Evolutionary conservation across 257 asterid species (phyloP), one percentile per base, ranked within the genome.

Genomic region (Petunia axillaris): DNA sequence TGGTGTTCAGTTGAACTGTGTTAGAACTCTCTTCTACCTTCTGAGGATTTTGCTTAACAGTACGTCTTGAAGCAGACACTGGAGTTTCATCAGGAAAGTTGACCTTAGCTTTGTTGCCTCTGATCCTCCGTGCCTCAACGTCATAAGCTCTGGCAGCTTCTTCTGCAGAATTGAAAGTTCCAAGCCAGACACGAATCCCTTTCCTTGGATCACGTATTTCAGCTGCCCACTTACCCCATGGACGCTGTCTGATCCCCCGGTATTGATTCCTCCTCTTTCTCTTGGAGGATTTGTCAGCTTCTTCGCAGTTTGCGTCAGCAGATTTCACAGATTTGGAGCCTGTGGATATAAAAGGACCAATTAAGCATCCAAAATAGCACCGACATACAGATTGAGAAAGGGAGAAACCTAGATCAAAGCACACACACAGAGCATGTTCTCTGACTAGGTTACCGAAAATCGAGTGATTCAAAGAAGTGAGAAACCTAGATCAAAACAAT

Each of bases 151-250:
- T 89, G 4, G 99, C 99, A 82, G 99, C 99, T 87, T 96, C 99
- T 86, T 96, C 99, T 5, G 99, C 98, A 64, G 99, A 92, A 84
- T 93, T 94, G 58, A 88, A 96, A 44, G 99, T 96, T 58, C 99
- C 99, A 41, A 96, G 98, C 99, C 99, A 96, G 60, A 96, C 98
- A 1, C 99, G 90, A 64, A 94, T 97, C 14, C 99, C 99, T 84
- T 96, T 96, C 79, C 91, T 88, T 0, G 99, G 99, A 64, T 96
- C 99, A 60, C 99, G 98, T 37, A 96, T 96, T 91, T 96, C 99
- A 84, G 99, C 98, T 0, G 99, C 99, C 99, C 99, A 96, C 86
- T 94, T 96, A 35, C 99, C 99, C 99, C 98, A 96, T 8, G 99
- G 99, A 9, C 99, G 96, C 73, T 96, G 99, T 64, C 99, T 88